Evolutionary conservation across 2,329 filamentous ascomycete species (phyloP).

Genomic region (Monilinia fructicola): DNA sequence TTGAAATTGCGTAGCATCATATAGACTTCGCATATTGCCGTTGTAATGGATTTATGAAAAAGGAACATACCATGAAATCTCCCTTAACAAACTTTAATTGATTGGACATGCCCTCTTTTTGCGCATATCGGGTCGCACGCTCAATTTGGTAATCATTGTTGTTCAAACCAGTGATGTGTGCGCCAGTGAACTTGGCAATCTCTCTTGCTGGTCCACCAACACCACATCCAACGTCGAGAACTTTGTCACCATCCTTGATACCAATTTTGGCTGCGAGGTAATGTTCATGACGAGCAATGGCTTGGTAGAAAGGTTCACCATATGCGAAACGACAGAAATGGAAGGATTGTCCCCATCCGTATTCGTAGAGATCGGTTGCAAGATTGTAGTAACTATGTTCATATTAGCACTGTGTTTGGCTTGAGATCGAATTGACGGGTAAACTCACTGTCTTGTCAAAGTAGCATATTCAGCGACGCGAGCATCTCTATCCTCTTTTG

Average conservation of each 20-base stretch:
- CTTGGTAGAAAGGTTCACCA: constrained; percentile 84
- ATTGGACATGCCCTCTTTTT: constrained; percentile 74
- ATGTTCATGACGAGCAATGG: constrained; percentile 95
- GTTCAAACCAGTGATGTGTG: constrained; percentile 88
- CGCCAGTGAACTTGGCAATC: constrained; percentile 93
- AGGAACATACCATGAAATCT: constrained; percentile 76
- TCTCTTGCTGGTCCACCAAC: constrained; percentile 93
- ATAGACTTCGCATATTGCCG: not conserved
- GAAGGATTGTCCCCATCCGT: constrained; percentile 94
- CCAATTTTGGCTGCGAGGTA: constrained; percentile 90
- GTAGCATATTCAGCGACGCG: constrained; percentile 72
- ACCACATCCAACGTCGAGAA: constrained; percentile 95
- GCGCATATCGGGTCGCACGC: constrained; percentile 81
- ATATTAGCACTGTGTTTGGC: constrained; percentile 26
- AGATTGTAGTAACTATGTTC: constrained; percentile 83
- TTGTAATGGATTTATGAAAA: not conserved
- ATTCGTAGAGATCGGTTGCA: constrained; percentile 94
- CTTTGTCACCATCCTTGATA: constrained; percentile 81
- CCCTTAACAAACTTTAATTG: constrained; percentile 89
- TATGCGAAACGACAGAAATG: constrained; percentile 94
- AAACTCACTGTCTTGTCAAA: constrained; percentile 80
- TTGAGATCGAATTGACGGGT: not conserved
- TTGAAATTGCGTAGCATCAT: constrained; percentile 15
- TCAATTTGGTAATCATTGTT: constrained; percentile 99
- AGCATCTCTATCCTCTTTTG: constrained; percentile 72